Base-by-base conservation (phyloP, 306 rosid species). In the Morella rubra region DNA sequence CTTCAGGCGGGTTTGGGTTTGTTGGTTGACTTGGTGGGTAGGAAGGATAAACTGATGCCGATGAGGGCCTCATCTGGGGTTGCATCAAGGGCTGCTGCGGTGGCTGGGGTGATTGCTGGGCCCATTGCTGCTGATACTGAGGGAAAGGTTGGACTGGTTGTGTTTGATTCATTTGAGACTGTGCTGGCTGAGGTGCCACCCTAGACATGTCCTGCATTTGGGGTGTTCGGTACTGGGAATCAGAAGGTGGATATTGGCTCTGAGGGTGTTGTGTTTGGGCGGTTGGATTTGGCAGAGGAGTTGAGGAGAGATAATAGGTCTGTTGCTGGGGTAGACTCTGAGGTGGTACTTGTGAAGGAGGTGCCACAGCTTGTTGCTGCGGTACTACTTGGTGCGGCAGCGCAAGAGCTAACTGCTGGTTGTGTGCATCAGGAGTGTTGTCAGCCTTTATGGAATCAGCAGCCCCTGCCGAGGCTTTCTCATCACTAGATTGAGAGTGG, bases 381-480 rank as follows among this genome's bases (percentile, higher is more conserved):
- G 92, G 90, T 9, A 82, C 76, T 58, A 92, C 82, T 79, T 92
- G 98, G 78, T 88, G 93, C 0, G 98, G 93, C 22, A 96, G 82
- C 62, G 97, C 98, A 69, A 96, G 96, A 80, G 98, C 98, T 81
- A 96, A 81, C 80, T 96, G 96, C 75, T 91, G 96, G 89, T 89
- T 92, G 75, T 82, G 81, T 18, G 90, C 62, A 10, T 90, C 98
- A 53, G 97, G 77, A 27, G 85, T 47, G 82, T 84, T 86, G 24
- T 96, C 98, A 27, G 81, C 51, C 80, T 88, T 92, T 66, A 86
- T 87, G 18, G 88, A 58, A 80, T 92, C 98, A 1, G 84, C 50
- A 19, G 87, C 73, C 24, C 85, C 77, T 46, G 93, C 85, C 7
- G 93, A 86, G 68, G 89, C 80, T 72, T 87, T 88, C 71, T 91